These are phyloP conservation scores for Phaeophleospora eucalypticola DNA, from an alignment of 2,329 filamentous ascomycete species.

Conservation along the genomic window DNA sequence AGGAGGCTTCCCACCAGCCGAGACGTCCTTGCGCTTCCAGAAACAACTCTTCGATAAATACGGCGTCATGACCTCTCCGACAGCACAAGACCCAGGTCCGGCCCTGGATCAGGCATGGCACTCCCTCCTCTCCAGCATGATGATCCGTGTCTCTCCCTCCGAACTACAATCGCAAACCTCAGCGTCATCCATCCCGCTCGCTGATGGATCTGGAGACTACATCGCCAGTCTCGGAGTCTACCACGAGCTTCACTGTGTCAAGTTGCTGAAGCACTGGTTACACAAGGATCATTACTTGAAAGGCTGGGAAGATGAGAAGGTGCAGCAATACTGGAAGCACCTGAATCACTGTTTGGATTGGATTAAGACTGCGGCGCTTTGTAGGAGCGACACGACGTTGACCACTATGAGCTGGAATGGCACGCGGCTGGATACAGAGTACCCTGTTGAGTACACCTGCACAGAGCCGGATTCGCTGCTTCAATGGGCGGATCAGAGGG, in stretches of 20 bases:
- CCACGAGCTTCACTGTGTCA: slow-evolving; percentile 16
- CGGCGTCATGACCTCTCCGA: neutral
- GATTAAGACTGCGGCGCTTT: neutral
- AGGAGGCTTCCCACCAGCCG: neutral
- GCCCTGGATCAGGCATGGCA: neutral
- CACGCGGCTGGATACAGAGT: neutral
- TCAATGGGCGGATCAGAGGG: neutral
- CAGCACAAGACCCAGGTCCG: neutral
- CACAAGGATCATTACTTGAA: slow-evolving; percentile 12
- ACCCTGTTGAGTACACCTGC: neutral
- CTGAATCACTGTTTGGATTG: neutral
- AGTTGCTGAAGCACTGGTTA: slow-evolving; percentile 14
- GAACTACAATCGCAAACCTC: slow-evolving; percentile 5
- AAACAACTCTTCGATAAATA: neutral
- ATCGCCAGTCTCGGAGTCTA: slow-evolving; percentile 10
- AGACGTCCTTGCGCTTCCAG: neutral
- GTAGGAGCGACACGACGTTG: neutral
- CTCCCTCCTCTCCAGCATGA: slow-evolving; percentile 1
- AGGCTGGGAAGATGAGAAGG: neutral
- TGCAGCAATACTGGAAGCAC: neutral
- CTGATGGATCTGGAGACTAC: slow-evolving; percentile 8
- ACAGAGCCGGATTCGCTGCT: neutral
- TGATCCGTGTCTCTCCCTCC: slow-evolving; percentile 7
- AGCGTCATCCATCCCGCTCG: slow-evolving; percentile 1
- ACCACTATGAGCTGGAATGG: neutral